These are phyloP conservation scores for Nidula microcarpa DNA, from an alignment of 768 basidiomycete genomes.

Conservation along the genomic window DNA sequence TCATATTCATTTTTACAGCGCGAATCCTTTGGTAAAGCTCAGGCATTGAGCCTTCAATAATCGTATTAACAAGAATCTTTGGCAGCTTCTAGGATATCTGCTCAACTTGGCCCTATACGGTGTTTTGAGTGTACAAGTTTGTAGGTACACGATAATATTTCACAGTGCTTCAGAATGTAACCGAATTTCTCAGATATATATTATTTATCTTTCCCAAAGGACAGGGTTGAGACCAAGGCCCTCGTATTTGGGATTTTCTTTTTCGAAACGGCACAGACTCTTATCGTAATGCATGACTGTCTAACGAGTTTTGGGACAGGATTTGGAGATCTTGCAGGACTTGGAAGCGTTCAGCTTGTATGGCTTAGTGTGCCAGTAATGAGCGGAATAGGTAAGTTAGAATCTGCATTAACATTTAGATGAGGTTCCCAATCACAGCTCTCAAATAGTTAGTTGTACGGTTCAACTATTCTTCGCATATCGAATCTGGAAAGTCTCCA, in stretches of 20 bases:
- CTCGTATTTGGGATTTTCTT: conserved; percentile 19
- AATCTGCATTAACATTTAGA: not conserved
- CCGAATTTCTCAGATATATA: conserved; percentile 12
- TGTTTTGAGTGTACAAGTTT: conserved; percentile 20
- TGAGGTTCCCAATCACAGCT: no score
- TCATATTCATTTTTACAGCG: no score
- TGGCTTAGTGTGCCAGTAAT: conserved; percentile 19
- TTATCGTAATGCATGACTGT: conserved; percentile 16
- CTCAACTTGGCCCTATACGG: conserved; percentile 18
- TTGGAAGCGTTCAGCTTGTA: conserved; percentile 15
- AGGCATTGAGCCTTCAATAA: no score
- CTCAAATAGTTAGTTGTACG: not conserved
- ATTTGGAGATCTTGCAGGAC: conserved; percentile 16
- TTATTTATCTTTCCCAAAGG: conserved; percentile 20
- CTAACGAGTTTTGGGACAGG: conserved; percentile 17
- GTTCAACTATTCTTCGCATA: conserved; percentile 22
- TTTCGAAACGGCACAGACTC: conserved; percentile 19
- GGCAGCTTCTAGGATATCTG: conserved; percentile 20
- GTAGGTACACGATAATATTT: conserved; percentile 7
- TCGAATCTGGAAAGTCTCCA: conserved; percentile 7
- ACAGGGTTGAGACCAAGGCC: conserved; percentile 14
- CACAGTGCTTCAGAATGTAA: not conserved
- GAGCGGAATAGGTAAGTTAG: conserved; percentile 16
- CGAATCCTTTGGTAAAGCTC: no score
- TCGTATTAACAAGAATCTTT: not conserved